Evolutionary conservation across 257 asterid genomes (phyloP).

Genomic region (Echites panduratus): DNA sequence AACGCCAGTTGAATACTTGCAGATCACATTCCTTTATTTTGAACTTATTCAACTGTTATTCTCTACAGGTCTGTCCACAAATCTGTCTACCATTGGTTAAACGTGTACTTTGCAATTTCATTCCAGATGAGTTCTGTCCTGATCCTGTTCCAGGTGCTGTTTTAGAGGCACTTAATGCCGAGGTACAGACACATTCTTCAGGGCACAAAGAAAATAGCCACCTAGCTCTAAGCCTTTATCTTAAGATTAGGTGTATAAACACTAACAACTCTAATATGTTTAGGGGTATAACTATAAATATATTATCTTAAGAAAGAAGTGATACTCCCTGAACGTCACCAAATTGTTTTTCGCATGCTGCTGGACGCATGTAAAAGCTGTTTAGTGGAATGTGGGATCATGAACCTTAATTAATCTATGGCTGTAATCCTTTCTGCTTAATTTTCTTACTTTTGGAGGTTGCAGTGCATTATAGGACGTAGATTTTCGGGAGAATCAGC

Average conservation of each 20-base stretch:
- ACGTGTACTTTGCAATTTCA: conserved; percentile 86
- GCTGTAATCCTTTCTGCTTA: not conserved
- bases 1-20: not conserved
- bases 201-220: not conserved
- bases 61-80: conserved; percentile 70
- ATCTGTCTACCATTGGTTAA: conserved; percentile 77
- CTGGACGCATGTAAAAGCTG: not conserved
- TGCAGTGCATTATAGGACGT: conserved; percentile 69
- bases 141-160: conserved; percentile 92
- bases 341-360: not conserved
- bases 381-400: not conserved
- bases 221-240: too few species aligned
- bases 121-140: conserved; percentile 97
- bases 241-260: not conserved
- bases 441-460: conserved; percentile 13
- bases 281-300: not conserved
- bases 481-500: conserved; percentile 39
- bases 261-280: not conserved
- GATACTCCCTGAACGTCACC: not conserved
- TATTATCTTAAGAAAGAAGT: too few species aligned
- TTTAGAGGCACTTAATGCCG: conserved; percentile 90
- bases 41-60: not conserved
- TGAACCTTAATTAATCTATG: not conserved
- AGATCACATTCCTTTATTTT: conserved; percentile 2
- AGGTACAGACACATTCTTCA: conserved; percentile 37